These are phyloP conservation scores for Nicotiana attenuata DNA, from an alignment of 257 asterid genomes.

Conservation along the genomic window DNA sequence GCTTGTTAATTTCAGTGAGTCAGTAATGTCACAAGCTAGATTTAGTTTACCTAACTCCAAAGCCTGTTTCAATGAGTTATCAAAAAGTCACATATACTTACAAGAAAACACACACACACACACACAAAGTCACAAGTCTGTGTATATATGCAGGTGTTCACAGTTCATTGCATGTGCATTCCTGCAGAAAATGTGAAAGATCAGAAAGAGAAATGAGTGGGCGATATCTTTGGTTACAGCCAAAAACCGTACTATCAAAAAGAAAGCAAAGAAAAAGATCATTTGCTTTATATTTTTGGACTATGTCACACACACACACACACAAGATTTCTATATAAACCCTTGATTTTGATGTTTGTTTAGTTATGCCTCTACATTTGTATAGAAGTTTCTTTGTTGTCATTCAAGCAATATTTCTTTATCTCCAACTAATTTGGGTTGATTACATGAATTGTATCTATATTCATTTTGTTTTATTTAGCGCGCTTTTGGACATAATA, in stretches of 20 bases:
- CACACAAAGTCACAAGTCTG: conserved; percentile 6
- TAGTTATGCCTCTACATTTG: too few relatives aligned
- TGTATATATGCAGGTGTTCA: conserved; percentile 4
- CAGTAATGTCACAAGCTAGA: not conserved
- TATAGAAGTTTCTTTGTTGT: too few relatives aligned
- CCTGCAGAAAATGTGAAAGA: not conserved
- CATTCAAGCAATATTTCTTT: too few relatives aligned
- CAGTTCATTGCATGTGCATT: conserved; percentile 1
- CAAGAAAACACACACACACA: not conserved
- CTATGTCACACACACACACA: not conserved
- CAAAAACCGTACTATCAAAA: not conserved
- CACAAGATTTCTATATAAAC: not conserved
- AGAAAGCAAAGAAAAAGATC: not conserved
- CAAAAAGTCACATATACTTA: not conserved
- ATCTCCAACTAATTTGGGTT: too few relatives aligned
- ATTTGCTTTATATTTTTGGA: not conserved
- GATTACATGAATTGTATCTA: too few relatives aligned
- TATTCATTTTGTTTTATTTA: too few relatives aligned
- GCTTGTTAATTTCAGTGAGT: not conserved
- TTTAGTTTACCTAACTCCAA: not conserved
- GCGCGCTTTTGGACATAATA: too few relatives aligned
- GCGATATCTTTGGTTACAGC: not conserved
- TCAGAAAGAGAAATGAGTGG: not conserved
- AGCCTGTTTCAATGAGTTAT: not conserved
- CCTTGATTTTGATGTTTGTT: not conserved